Percentiles rank a stretch among this genome's conserved stretches.
phyloP scores from a whole-genome alignment of 805 yeast species.

The Tetrapisispora phaffii region DNA sequence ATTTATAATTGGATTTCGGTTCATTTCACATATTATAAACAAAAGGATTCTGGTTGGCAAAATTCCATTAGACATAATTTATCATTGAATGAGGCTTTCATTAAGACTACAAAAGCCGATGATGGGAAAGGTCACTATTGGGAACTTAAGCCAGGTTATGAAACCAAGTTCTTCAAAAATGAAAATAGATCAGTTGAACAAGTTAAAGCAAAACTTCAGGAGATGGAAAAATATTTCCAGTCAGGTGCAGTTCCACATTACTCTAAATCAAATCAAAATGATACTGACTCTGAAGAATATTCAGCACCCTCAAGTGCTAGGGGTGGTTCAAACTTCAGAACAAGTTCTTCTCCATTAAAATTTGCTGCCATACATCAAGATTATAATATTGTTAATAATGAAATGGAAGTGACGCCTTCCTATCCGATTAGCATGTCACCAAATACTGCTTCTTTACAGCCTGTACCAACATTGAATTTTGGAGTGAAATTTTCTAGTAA shows the following conservation, averaged over 20 bases:
- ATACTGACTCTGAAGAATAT: background rate
- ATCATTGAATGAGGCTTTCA: constrained; percentile 85
- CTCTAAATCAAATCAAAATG: background rate
- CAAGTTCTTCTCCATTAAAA: background rate
- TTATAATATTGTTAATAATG: background rate
- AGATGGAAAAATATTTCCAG: constrained; percentile 11
- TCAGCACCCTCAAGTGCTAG: background rate
- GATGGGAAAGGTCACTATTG: constrained; percentile 86
- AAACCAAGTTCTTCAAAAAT: constrained; percentile 63
- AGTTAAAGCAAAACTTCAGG: constrained; percentile 14
- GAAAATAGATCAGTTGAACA: constrained; percentile 20
- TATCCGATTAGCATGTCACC: constrained; percentile 1
- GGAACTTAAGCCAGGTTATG: constrained; percentile 79
- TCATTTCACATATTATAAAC: constrained; percentile 73
- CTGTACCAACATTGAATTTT: background rate
- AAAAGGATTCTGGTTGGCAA: constrained; percentile 92
- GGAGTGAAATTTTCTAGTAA: background rate
- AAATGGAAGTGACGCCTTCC: background rate
- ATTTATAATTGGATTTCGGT: constrained; percentile 88
- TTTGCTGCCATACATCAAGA: background rate
- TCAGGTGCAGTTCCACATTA: background rate
- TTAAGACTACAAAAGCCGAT: constrained; percentile 79
- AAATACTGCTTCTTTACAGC: background rate
- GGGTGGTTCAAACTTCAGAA: background rate
- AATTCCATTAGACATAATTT: constrained; percentile 92